These are phyloP conservation scores for Penicillium arizonense DNA, from an alignment of 495 filamentous ascomycete species.

Conservation along the genomic window DNA sequence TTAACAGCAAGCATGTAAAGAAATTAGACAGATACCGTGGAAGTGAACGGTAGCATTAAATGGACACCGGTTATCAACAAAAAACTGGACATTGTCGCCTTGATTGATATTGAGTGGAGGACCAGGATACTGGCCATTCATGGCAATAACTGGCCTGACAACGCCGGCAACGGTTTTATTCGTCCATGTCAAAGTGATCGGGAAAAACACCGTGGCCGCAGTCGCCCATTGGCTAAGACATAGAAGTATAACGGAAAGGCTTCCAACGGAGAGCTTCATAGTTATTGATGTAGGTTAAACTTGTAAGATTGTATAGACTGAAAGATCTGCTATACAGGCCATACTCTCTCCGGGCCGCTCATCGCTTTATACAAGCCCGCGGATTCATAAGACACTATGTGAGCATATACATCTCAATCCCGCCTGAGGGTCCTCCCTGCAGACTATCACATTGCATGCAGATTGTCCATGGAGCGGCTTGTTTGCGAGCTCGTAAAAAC, in stretches of 20 bases:
- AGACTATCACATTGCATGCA: not conserved
- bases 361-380: not conserved
- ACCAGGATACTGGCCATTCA: slow-evolving; percentile 61
- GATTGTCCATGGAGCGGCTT: not conserved
- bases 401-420: slow-evolving; percentile 1
- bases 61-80: slow-evolving; percentile 55
- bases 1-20: not conserved
- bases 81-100: slow-evolving; percentile 60
- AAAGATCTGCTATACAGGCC: not conserved
- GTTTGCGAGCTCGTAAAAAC: not conserved
- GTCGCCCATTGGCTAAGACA: slow-evolving; percentile 15
- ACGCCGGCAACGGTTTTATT: slow-evolving; percentile 28
- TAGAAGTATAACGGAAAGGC: slow-evolving; percentile 7
- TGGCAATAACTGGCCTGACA: slow-evolving; percentile 50
- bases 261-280: slow-evolving; percentile 10
- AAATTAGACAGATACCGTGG: slow-evolving; percentile 35
- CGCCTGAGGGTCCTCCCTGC: not conserved
- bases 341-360: not conserved
- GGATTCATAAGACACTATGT: not conserved
- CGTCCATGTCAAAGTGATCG: slow-evolving; percentile 32
- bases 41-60: slow-evolving; percentile 54
- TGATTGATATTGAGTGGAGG: slow-evolving; percentile 57
- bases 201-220: slow-evolving; percentile 28
- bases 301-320: not conserved
- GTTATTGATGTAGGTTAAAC: not conserved